phyloP scores from a whole-genome alignment of 2,329 filamentous ascomycete genomes.

The Rhexocercosporidium sp. region DNA sequence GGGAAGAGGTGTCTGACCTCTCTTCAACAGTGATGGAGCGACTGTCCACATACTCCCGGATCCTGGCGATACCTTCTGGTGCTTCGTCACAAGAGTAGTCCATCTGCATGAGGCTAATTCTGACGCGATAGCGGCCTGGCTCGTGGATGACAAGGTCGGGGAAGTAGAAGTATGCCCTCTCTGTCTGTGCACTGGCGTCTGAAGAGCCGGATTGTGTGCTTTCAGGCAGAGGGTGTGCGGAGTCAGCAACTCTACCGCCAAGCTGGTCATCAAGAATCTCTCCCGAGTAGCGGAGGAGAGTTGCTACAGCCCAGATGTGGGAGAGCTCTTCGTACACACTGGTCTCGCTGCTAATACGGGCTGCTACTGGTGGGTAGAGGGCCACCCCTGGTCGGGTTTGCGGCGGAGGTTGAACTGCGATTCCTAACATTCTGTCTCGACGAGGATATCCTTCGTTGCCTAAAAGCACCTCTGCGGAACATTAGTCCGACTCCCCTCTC shows the following conservation, averaged over 20 bases:
- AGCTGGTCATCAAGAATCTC: constrained; percentile 36
- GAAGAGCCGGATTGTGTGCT: constrained; percentile 17
- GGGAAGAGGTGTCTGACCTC: constrained; percentile 24
- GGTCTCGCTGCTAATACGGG: constrained; percentile 34
- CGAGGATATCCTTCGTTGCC: constrained; percentile 16
- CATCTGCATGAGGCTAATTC: constrained; percentile 40
- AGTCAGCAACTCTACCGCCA: constrained; percentile 38
- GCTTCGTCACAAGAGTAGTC: constrained; percentile 34
- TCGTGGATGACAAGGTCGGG: constrained; percentile 38
- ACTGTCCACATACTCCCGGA: constrained; percentile 38
- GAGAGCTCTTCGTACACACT: constrained; percentile 38
- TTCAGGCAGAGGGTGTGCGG: constrained; percentile 38
- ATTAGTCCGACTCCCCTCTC: neutral
- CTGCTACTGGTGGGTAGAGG: constrained; percentile 39
- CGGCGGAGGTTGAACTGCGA: constrained; percentile 40
- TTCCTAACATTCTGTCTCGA: constrained; percentile 27
- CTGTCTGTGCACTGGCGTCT: constrained; percentile 19
- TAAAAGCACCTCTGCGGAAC: constrained; percentile 10
- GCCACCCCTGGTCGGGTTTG: constrained; percentile 32
- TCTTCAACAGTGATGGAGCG: constrained; percentile 37
- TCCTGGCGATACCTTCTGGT: constrained; percentile 31
- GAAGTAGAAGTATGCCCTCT: constrained; percentile 41
- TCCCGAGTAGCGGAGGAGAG: constrained; percentile 37
- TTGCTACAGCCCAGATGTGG: constrained; percentile 37
- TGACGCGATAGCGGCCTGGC: constrained; percentile 38